phyloP scores from a whole-genome alignment of 2,329 filamentous ascomycete genomes.

The Dryadomyces sulphureus region DNA sequence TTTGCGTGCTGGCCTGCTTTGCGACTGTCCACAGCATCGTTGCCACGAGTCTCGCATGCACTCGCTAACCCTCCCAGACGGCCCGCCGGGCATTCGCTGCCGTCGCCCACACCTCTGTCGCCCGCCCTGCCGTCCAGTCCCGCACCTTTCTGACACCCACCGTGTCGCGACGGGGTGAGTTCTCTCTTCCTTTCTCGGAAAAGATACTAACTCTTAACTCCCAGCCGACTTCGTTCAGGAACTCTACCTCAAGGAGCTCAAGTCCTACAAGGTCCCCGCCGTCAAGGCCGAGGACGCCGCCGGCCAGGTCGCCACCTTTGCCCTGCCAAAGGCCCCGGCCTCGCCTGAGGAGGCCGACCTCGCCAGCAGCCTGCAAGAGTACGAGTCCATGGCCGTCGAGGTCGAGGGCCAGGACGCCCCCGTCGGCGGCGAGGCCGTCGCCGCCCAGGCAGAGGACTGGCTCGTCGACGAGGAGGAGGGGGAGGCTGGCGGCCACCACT shows the following conservation, averaged over 20 bases:
- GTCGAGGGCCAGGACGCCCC: constrained; percentile 70
- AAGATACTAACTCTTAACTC: background rate
- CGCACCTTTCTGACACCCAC: constrained; percentile 42
- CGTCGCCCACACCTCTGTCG: constrained; percentile 24
- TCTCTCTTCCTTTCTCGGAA: background rate
- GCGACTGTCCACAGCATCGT: too few species aligned
- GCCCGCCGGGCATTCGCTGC: constrained; percentile 33
- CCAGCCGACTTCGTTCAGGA: constrained; percentile 95
- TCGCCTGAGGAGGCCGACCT: constrained; percentile 93
- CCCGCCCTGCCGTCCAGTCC: constrained; percentile 5
- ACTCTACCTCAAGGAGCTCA: constrained; percentile 91
- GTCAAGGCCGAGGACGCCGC: constrained; percentile 78
- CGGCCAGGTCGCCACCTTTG: constrained; percentile 83
- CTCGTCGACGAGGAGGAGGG: constrained; percentile 67
- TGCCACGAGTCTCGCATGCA: too few species aligned
- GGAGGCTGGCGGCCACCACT: constrained; percentile 25
- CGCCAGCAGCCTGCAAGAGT: constrained; percentile 79
- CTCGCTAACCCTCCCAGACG: too few species aligned
- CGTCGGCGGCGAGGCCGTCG: constrained; percentile 41
- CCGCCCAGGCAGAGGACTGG: constrained; percentile 53
- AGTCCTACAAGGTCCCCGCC: constrained; percentile 77
- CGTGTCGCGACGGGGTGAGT: constrained; percentile 46
- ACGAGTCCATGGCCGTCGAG: constrained; percentile 88
- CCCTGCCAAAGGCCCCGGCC: constrained; percentile 60
- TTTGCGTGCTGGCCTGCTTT: too few species aligned